Evolutionary conservation across 768 basidiomycete genomes (phyloP).

Genomic region (Wakefieldia striispora): DNA sequence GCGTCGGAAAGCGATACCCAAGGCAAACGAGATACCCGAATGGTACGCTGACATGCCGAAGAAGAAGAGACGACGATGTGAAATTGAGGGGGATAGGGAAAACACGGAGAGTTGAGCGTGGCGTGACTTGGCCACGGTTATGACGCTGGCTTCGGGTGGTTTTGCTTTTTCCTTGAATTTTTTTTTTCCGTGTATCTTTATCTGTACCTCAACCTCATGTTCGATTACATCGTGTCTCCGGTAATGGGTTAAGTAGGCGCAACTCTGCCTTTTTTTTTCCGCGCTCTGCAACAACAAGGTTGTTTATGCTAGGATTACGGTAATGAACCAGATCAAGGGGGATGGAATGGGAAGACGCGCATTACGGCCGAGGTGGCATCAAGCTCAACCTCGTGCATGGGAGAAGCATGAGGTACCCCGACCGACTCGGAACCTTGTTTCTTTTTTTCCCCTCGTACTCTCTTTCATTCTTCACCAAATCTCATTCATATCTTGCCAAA

Average conservation of each 20-base stretch:
- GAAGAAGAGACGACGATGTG: slow-evolving; percentile 36
- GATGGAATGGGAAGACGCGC: too few species aligned
- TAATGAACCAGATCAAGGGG: not conserved
- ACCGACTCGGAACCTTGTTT: slow-evolving; percentile 18
- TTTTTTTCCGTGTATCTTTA: slow-evolving; percentile 4
- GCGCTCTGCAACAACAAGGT: not conserved
- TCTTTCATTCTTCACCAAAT: too few species aligned
- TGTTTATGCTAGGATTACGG: slow-evolving; percentile 15
- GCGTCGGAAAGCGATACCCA: slow-evolving; percentile 60
- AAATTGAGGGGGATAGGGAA: slow-evolving; percentile 5
- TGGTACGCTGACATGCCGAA: slow-evolving; percentile 76
- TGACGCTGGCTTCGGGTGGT: not conserved
- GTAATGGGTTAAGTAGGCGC: too few species aligned
- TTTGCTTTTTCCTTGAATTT: slow-evolving; percentile 2
- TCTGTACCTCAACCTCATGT: slow-evolving; percentile 19
- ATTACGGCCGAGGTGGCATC: slow-evolving; percentile 10
- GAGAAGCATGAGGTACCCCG: slow-evolving; percentile 11
- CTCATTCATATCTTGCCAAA: too few species aligned
- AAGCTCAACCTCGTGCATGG: slow-evolving; percentile 3
- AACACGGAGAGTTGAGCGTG: not conserved
- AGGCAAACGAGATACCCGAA: slow-evolving; percentile 69
- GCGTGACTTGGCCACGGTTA: slow-evolving; percentile 12
- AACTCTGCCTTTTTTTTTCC: too few species aligned
- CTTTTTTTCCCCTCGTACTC: not conserved
- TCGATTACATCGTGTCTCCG: slow-evolving; percentile 9